Evolutionary conservation across 2,329 filamentous ascomycete genomes (phyloP).

Genomic region (Diaporthe helianthi): DNA sequence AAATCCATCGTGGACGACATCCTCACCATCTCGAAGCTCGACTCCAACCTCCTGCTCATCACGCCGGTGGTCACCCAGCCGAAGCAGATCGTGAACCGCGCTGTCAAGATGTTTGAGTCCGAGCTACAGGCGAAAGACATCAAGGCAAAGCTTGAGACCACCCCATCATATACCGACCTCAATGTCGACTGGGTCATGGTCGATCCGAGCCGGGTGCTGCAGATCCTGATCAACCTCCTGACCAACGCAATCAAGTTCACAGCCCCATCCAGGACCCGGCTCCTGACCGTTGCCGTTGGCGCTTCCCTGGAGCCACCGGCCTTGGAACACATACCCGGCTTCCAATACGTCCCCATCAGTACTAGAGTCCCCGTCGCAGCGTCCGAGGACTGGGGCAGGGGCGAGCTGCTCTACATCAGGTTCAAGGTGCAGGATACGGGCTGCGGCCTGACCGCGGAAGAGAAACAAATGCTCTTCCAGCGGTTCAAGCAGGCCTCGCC

Average conservation of each 20-base stretch:
- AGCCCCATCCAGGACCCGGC: slow-evolving; percentile 40
- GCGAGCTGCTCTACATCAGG: slow-evolving; percentile 45
- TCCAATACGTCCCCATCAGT: slow-evolving; percentile 42
- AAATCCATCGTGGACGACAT: slow-evolving; percentile 59
- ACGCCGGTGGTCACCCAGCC: slow-evolving; percentile 62
- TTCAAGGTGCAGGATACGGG: slow-evolving; percentile 72
- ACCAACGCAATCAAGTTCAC: slow-evolving; percentile 71
- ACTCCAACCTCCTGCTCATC: slow-evolving; percentile 62
- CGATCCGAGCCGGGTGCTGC: slow-evolving; percentile 64
- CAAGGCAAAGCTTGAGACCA: slow-evolving; percentile 56
- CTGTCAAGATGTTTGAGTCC: slow-evolving; percentile 65
- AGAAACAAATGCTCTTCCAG: slow-evolving; percentile 71
- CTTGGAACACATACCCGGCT: slow-evolving; percentile 36
- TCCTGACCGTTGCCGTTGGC: slow-evolving; percentile 58
- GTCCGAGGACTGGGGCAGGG: slow-evolving; percentile 44
- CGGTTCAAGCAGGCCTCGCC: slow-evolving; percentile 69
- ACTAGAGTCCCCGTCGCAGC: slow-evolving; percentile 37
- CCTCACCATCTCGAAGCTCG: slow-evolving; percentile 58
- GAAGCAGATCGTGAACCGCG: slow-evolving; percentile 57
- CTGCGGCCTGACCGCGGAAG: slow-evolving; percentile 65
- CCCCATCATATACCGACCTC: slow-evolving; percentile 55
- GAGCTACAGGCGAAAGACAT: slow-evolving; percentile 64
- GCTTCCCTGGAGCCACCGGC: slow-evolving; percentile 52
- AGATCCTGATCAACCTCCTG: slow-evolving; percentile 65
- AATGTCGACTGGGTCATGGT: slow-evolving; percentile 62